Evolutionary conservation across 1,284 basidiomycete genomes (phyloP).

Genomic region (Violaceomyces palustris): DNA sequence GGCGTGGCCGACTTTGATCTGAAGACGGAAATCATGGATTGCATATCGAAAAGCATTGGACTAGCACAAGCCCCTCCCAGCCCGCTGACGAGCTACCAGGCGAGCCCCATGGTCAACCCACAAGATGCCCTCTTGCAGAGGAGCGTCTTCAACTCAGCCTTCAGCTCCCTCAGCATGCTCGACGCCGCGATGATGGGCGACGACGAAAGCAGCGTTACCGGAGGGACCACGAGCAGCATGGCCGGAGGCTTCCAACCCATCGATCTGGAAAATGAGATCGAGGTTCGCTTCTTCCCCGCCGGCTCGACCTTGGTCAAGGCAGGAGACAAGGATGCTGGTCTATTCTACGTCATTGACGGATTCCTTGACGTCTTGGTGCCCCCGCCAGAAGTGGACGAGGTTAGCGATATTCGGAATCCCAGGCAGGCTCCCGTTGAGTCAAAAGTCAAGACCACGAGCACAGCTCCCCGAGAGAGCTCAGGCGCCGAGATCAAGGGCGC

Average conservation of each 20-base stretch:
- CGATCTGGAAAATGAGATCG: conserved; percentile 87
- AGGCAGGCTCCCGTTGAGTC: too few species aligned
- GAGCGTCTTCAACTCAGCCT: conserved; percentile 67
- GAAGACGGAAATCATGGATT: conserved; percentile 88
- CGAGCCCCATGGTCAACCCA: conserved; percentile 38
- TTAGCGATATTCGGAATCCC: too few species aligned
- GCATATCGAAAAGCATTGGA: conserved; percentile 95
- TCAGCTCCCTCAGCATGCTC: conserved; percentile 72
- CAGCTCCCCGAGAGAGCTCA: too few species aligned
- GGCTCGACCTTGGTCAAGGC: conserved; percentile 81
- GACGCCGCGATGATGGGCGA: conserved; percentile 52
- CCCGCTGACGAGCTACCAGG: conserved; percentile 51
- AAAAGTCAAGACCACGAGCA: too few species aligned
- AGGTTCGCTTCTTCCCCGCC: conserved; percentile 86
- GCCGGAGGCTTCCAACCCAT: conserved; percentile 25
- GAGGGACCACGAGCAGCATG: conserved; percentile 23
- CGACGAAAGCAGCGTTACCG: conserved; percentile 38
- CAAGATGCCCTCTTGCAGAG: conserved; percentile 28
- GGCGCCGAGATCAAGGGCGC: too few species aligned
- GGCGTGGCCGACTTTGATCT: conserved; percentile 71
- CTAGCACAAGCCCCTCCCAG: conserved; percentile 66
- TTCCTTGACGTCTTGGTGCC: conserved; percentile 87
- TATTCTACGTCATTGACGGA: conserved; percentile 97
- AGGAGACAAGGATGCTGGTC: conserved; percentile 81
- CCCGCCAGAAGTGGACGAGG: too few species aligned